These are phyloP conservation scores for Trichoderma koningii DNA, from an alignment of 2,329 filamentous ascomycete genomes.

Conservation along the genomic window DNA sequence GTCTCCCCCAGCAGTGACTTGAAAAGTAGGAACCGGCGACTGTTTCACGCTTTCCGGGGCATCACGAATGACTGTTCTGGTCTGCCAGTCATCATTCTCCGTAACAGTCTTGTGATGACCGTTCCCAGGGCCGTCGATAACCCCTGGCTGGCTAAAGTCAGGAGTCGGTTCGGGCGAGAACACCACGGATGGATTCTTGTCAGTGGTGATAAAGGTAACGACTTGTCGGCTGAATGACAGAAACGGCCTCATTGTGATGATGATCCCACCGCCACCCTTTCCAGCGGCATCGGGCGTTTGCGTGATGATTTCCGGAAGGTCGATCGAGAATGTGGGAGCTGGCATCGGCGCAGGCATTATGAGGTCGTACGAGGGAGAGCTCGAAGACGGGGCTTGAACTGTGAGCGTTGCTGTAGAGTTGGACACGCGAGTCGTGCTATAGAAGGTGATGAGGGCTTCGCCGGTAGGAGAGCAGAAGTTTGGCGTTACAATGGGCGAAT, in stretches of 20 bases:
- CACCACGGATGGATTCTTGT: conserved; percentile 57
- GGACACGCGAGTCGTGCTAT: conserved; percentile 16
- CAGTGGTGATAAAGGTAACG: conserved; percentile 53
- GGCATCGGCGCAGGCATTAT: not conserved
- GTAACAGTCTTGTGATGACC: conserved; percentile 31
- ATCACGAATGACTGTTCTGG: not conserved
- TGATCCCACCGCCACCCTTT: not conserved
- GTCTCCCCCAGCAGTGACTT: conserved; percentile 48
- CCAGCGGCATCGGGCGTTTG: not conserved
- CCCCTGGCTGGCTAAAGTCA: conserved; percentile 40
- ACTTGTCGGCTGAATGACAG: conserved; percentile 32
- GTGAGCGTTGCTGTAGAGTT: conserved; percentile 20
- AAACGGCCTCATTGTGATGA: conserved; percentile 18
- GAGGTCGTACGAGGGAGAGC: not conserved
- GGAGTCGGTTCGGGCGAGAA: conserved; percentile 44
- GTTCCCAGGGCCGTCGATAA: conserved; percentile 11
- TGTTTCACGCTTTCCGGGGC: conserved; percentile 7
- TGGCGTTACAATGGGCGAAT: conserved; percentile 45
- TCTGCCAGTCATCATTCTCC: not conserved
- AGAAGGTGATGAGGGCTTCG: conserved; percentile 14
- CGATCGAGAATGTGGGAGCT: conserved; percentile 1
- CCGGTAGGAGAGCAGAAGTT: conserved; percentile 39
- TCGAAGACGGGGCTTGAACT: not conserved
- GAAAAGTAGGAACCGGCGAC: conserved; percentile 37
- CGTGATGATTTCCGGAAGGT: conserved; percentile 5